Base-by-base conservation (phyloP, 805 yeast genomes). In the Starmerella tilneyi region DNA sequence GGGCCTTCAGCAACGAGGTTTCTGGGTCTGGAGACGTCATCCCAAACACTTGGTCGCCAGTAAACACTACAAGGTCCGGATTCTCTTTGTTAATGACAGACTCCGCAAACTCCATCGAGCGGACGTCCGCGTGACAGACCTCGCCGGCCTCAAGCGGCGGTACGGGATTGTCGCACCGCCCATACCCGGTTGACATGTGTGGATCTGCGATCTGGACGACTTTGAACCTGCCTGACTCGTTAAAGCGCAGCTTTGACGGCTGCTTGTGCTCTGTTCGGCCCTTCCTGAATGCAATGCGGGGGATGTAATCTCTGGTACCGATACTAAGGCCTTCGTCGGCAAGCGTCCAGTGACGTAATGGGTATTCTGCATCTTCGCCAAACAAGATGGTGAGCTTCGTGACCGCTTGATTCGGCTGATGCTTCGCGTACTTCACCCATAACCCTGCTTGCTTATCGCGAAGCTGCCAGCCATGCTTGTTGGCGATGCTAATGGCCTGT, bases 21-120 rank as follows among this genome's bases (percentile, higher is more conserved):
- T 79, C 80, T 0, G 96, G 72, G 59, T 89, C 97, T 8, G 84
- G 85, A 0, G 84, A 71, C 36, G 68, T 72, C 32, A 74, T 78
- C 2, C 97, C 97, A 71, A 76, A 84, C 0, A 89, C 72, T 61
- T 85, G 95, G 64, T 89, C 98, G 6, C 98, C 98, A 0, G 96
- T 79, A 46, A 85, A 67, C 0, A 86, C 84, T 0, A 85, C 92
- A 22, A 88, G 61, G 58, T 92, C 88, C 0, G 98, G 97, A 27
- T 71, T 61, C 60, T 92, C 97, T 1, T 71, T 48, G 45, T 83
- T 88, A 37, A 89, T 63, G 0, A 83, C 81, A 17, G 60, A 60
- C 6, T 75, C 67, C 9, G 89, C 57, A 56, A 88, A 85, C 5
- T 60, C 55, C 24, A 73, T 47, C 0, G 97, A 84, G 38, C 79